Evolutionary conservation across 2,329 filamentous ascomycete species (phyloP), one percentile per base, ranked within the genome.

Genomic region (Botrytis aclada): DNA sequence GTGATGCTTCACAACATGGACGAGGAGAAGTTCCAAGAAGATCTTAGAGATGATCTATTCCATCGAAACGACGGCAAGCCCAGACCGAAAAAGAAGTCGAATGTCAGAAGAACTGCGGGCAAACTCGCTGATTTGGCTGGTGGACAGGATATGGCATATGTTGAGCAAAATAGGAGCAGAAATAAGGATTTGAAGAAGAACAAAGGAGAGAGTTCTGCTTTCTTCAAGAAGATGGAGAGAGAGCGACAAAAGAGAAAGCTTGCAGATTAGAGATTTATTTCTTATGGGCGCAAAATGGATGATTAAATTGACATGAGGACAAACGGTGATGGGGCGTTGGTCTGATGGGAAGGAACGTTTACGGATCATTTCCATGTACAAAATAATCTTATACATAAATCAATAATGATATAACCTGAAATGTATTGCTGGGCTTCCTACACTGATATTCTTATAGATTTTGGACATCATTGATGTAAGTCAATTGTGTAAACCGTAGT

Each of bases 91-190:
- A 82, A 82, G 82, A 91, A 88, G 82, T 84, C 82, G n/a, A 88
- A 85, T 3, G 92, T 91, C 1, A 89, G 91, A 76, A 88, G 96
- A 74, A 97, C 92, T 41, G 96, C 95, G 0, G 95, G 94, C 37
- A 94, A 90, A 20, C 86, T 99, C 72, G 92, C 91, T 69, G 95
- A 97, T 78, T 86, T 98, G 72, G 94, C 93, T 72, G 96, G 96
- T 73, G 96, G 95, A 0, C 93, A 97, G 80, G 93, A 97, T 80
- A 98, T 99, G 96, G 95, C 95, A n/a, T 98, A 95, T 81, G 89
- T 94, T 72, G 93, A 95, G 82, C 91, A 93, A 82, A 94, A 93
- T 82, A 92, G 90, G 84, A 90, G 87, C 78, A 86, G 87, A 76
- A 93, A 93, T 79, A 90, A 89, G 83, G 85, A 86, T 75, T 82